phyloP scores from a whole-genome alignment of 257 asterid genomes.

The Nicotiana attenuata region DNA sequence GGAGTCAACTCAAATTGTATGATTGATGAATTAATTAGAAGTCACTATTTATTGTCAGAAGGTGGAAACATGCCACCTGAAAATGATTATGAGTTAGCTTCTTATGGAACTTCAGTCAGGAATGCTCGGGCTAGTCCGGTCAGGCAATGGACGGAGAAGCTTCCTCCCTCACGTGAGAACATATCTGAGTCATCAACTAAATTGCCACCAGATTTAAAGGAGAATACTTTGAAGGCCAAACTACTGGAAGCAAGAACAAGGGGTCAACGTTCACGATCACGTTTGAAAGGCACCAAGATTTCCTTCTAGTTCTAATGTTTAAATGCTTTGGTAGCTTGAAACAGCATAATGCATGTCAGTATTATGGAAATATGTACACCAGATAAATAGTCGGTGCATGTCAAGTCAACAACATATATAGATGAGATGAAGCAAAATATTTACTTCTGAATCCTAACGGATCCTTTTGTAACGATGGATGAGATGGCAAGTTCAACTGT shows the following conservation, averaged over 20 bases:
- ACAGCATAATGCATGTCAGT: background rate
- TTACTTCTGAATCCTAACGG: background rate
- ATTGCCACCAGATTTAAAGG: constrained; percentile 60
- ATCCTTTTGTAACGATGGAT: background rate
- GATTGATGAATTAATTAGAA: constrained; percentile 65
- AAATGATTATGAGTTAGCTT: constrained; percentile 38
- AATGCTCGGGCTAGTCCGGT: constrained; percentile 77
- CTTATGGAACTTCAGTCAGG: constrained; percentile 45
- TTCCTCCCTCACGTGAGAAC: constrained; percentile 58
- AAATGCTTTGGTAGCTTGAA: constrained; percentile 10
- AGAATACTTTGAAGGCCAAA: constrained; percentile 61
- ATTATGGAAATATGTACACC: background rate
- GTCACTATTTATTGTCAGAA: constrained; percentile 60
- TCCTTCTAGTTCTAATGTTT: constrained; percentile 33
- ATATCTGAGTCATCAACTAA: constrained; percentile 52
- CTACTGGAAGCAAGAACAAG: constrained; percentile 71
- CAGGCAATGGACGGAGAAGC: constrained; percentile 62
- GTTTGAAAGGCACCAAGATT: constrained; percentile 58
- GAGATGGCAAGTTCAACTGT: background rate
- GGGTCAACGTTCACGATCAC: constrained; percentile 68
- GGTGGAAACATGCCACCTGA: constrained; percentile 46
- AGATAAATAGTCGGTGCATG: background rate
- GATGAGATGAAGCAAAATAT: background rate
- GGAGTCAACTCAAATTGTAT: constrained; percentile 44
- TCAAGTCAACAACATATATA: background rate